These are phyloP conservation scores for Camelina sativa DNA, from an alignment of 345 rosid genomes.

Conservation along the genomic window DNA sequence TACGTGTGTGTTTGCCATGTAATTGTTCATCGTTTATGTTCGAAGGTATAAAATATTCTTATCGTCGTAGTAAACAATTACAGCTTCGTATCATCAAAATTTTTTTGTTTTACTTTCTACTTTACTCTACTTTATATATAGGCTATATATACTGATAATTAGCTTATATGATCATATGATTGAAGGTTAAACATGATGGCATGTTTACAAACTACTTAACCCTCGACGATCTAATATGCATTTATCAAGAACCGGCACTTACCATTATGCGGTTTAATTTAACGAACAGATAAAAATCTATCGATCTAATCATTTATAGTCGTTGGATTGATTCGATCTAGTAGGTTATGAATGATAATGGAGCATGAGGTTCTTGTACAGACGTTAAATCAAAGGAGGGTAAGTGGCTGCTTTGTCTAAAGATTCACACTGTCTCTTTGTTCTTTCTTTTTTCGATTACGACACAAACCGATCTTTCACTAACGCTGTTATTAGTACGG, in stretches of 20 bases:
- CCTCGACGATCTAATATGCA: neutral
- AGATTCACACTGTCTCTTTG: slow-evolving; percentile 46
- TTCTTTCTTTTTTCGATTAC: slow-evolving; percentile 24
- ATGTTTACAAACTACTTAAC: neutral
- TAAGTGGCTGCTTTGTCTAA: slow-evolving; percentile 46
- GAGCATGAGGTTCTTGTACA: slow-evolving; percentile 43
- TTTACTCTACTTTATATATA: no score
- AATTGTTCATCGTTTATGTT: neutral
- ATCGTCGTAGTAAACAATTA: neutral
- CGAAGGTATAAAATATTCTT: neutral
- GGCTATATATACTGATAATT: neutral
- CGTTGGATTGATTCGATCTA: slow-evolving; percentile 29
- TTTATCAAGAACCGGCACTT: neutral
- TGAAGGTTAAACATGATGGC: neutral
- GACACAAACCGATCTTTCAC: slow-evolving; percentile 36
- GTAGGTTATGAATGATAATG: slow-evolving; percentile 24
- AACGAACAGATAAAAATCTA: neutral
- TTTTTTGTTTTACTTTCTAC: neutral
- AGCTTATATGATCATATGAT: neutral
- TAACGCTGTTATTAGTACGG: slow-evolving; percentile 27
- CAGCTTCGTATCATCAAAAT: neutral
- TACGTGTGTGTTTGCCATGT: neutral
- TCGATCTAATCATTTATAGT: slow-evolving; percentile 15
- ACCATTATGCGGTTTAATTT: slow-evolving; percentile 2
- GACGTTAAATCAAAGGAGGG: slow-evolving; percentile 36